A percentile compares a stretch with the other conserved stretches of the same genome.
These are phyloP conservation scores for Omphalotus guepiniiformis DNA, from an alignment of 768 basidiomycete genomes.

Conservation along the genomic window DNA sequence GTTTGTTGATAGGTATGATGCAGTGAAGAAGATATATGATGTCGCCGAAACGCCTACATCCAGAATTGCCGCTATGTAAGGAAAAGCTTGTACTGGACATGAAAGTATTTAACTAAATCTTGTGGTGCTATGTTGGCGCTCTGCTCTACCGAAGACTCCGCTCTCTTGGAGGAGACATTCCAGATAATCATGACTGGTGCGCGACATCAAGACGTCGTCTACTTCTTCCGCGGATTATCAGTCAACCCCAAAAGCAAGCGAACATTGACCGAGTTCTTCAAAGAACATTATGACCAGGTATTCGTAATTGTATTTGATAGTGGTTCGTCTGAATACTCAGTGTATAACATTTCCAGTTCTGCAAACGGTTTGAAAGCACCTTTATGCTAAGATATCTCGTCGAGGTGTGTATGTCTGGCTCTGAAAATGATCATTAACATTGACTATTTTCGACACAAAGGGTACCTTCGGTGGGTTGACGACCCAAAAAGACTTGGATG, in stretches of 20 bases:
- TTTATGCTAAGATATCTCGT: slow-evolving; percentile 10
- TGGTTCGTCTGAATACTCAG: background rate
- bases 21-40: slow-evolving; percentile 62
- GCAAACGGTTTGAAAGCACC: slow-evolving; percentile 8
- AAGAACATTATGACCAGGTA: slow-evolving; percentile 45
- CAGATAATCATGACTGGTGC: slow-evolving; percentile 33
- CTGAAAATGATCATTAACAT: background rate
- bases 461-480: slow-evolving; percentile 5
- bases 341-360: background rate
- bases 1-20: slow-evolving; percentile 47
- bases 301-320: background rate
- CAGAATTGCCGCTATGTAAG: slow-evolving; percentile 67
- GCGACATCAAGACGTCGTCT: slow-evolving; percentile 39
- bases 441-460: background rate
- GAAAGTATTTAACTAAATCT: too few species aligned
- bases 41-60: slow-evolving; percentile 72
- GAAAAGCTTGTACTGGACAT: too few species aligned
- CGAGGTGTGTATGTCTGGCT: background rate
- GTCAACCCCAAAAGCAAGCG: slow-evolving; percentile 41
- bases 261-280: slow-evolving; percentile 41
- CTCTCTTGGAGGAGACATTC: slow-evolving; percentile 44
- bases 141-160: slow-evolving; percentile 38
- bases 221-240: slow-evolving; percentile 40
- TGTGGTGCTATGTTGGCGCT: slow-evolving; percentile 49
- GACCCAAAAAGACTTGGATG: slow-evolving; percentile 9